phyloP scores from a whole-genome alignment of 257 asterid species.

The Orobanche coerulescens region DNA sequence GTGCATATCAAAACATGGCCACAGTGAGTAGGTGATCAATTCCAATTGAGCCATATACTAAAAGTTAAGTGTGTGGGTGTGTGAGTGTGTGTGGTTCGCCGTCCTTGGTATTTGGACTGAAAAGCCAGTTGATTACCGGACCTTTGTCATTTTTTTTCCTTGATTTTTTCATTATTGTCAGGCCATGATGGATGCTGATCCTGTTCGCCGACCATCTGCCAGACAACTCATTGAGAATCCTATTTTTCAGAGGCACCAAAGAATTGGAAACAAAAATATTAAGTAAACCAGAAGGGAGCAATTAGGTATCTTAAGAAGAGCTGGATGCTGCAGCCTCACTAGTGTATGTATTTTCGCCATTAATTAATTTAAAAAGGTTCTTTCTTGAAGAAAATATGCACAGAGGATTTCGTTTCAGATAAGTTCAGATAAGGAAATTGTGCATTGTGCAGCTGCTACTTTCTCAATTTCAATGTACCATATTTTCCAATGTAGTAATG shows the following conservation, averaged over 20 bases:
- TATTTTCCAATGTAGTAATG: slow-evolving; percentile 21
- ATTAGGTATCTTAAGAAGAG: neutral
- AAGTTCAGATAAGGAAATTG: too few relatives aligned
- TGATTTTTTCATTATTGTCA: slow-evolving; percentile 24
- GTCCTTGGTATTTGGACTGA: neutral
- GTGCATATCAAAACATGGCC: too few relatives aligned
- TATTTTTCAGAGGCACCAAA: slow-evolving; percentile 36
- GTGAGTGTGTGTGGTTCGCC: neutral
- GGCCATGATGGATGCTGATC: slow-evolving; percentile 91
- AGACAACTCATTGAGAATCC: slow-evolving; percentile 50
- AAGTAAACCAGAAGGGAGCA: slow-evolving; percentile 20
- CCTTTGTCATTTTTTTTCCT: neutral
- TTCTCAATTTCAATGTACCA: slow-evolving; percentile 30
- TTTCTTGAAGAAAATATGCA: neutral
- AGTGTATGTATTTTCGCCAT: slow-evolving; percentile 4
- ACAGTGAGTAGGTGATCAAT: too few relatives aligned
- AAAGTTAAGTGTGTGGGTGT: too few relatives aligned
- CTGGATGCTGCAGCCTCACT: slow-evolving; percentile 8
- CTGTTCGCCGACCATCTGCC: slow-evolving; percentile 73
- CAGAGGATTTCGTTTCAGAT: neutral
- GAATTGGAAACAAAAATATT: slow-evolving; percentile 17
- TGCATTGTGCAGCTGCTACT: neutral
- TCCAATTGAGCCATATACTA: too few relatives aligned
- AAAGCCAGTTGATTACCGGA: neutral
- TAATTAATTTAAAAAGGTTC: neutral